Percentiles rank a stretch among this genome's conserved stretches.
Conservation (phyloP, 257 asterid species). For the Gentiana straminea region DNA sequence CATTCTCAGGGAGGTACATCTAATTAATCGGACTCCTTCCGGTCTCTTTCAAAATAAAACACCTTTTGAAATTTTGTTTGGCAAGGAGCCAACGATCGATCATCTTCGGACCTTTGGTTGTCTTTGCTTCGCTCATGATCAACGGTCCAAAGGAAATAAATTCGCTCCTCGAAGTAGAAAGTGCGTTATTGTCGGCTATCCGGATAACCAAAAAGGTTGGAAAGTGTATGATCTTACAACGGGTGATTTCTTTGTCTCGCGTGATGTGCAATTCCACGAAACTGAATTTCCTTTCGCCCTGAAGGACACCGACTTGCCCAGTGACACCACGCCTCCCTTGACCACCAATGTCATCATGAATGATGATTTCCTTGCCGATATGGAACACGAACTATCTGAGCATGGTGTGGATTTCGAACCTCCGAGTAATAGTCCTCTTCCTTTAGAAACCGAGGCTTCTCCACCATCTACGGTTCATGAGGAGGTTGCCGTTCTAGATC, state of each 20-base stretch:
- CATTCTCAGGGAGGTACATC: neutral
- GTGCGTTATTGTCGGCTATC: conserved; percentile 2
- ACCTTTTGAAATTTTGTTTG: neutral
- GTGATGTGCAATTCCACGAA: neutral
- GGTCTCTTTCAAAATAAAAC: neutral
- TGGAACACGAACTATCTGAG: too few relatives aligned
- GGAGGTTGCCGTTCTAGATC: neutral
- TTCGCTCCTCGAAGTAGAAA: neutral
- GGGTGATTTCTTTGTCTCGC: neutral
- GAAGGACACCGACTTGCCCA: neutral
- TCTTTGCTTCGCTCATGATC: neutral
- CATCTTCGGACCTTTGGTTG: neutral
- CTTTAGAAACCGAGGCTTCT: neutral
- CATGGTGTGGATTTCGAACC: too few relatives aligned
- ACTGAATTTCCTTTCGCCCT: neutral
- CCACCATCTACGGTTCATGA: neutral
- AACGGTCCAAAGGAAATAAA: neutral
- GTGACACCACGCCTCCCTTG: neutral
- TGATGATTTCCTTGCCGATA: neutral
- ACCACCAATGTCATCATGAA: neutral
- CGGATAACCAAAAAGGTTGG: neutral
- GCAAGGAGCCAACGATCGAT: neutral
- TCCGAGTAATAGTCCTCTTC: neutral
- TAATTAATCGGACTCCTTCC: neutral
- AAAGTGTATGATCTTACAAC: neutral